Conservation (phyloP, 73 alveolate genomes). For the Paramecium primaurelia region DNA sequence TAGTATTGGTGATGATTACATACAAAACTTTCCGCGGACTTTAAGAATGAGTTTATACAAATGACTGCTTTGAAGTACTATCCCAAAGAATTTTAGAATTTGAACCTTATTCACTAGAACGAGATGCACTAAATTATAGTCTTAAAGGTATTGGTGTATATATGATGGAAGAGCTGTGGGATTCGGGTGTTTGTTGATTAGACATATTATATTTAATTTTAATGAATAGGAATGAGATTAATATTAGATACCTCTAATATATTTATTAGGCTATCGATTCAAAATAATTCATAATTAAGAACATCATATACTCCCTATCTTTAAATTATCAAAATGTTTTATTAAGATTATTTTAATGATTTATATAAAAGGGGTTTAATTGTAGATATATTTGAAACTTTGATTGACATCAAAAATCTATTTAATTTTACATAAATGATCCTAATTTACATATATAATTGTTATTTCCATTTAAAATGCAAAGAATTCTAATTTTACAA, state of each 20-base stretch:
- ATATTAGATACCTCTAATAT: background rate
- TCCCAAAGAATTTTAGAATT: background rate
- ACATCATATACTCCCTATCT: background rate
- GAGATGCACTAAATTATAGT: background rate
- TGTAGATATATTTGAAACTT: background rate
- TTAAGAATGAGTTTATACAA: background rate
- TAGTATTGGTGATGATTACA: background rate
- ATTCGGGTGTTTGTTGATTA: background rate
- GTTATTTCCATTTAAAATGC: background rate
- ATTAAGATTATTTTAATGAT: background rate
- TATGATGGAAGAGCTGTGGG: background rate
- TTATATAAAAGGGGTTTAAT: background rate
- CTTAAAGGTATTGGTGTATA: background rate
- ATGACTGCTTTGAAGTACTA: background rate
- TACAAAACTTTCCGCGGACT: background rate
- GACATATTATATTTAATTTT: conserved; percentile 9
- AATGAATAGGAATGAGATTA: background rate
- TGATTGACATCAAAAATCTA: background rate
- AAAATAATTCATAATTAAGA: background rate
- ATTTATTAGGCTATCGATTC: background rate
- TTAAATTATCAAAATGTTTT: background rate
- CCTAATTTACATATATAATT: background rate
- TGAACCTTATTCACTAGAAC: conserved; percentile 1
- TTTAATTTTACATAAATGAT: background rate
- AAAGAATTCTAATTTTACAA: background rate